phyloP scores from a whole-genome alignment of 2,329 filamentous ascomycete genomes.

The Paecilomyces fulvus region DNA sequence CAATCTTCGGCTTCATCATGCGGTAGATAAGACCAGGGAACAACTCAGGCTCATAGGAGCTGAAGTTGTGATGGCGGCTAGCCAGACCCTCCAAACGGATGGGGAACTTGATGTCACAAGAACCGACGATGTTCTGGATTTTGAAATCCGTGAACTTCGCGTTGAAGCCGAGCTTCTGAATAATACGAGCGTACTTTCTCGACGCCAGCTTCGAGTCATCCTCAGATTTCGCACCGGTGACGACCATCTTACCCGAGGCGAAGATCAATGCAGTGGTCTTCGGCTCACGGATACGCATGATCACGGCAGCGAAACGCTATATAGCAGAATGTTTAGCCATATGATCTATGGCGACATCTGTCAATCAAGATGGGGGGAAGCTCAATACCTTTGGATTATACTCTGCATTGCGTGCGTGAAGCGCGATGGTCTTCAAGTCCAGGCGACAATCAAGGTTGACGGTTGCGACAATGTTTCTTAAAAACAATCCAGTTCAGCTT shows the following conservation, averaged over 20 bases:
- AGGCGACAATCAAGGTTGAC: conserved; percentile 96
- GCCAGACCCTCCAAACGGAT: conserved; percentile 94
- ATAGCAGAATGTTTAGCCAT: conserved; percentile 38
- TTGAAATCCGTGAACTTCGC: conserved; percentile 99
- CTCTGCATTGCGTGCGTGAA: conserved; percentile 96
- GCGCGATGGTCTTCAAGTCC: conserved; percentile 96
- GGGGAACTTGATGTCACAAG: conserved; percentile 98
- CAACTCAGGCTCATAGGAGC: conserved; percentile 94
- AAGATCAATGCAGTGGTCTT: conserved; percentile 99
- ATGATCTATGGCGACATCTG: conserved; percentile 27
- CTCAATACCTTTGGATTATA: conserved; percentile 89
- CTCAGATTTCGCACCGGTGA: conserved; percentile 94
- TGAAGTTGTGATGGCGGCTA: conserved; percentile 97
- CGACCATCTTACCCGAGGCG: conserved; percentile 98
- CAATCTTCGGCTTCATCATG: conserved; percentile 99
- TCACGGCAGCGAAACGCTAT: conserved; percentile 96
- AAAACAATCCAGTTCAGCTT: conserved; percentile 39
- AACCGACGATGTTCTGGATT: conserved; percentile 99
- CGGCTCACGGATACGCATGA: conserved; percentile 98
- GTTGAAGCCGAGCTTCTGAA: conserved; percentile 99
- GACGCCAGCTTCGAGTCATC: conserved; percentile 96
- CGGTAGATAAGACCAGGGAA: conserved; percentile 99
- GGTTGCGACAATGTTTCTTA: conserved; percentile 97
- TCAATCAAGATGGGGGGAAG: conserved; percentile 24
- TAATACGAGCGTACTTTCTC: conserved; percentile 96